phyloP scores from a whole-genome alignment of 2,329 filamentous ascomycete genomes.

The Penicillium sp. region DNA sequence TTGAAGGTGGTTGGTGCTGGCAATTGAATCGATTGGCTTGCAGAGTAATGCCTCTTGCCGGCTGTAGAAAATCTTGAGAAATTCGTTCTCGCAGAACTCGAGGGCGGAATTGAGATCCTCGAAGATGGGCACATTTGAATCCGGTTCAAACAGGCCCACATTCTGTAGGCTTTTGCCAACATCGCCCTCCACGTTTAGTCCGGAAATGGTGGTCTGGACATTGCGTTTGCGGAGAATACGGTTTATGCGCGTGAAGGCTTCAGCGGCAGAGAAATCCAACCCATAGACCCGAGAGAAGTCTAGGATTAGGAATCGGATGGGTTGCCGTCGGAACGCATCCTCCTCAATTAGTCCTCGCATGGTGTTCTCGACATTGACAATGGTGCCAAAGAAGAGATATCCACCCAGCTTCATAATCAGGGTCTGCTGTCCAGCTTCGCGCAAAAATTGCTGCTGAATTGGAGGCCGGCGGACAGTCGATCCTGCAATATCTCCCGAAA shows the following conservation, averaged over 20 bases:
- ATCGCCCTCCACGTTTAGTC: slow-evolving; percentile 67
- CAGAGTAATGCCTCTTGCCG: slow-evolving; percentile 52
- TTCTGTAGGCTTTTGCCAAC: slow-evolving; percentile 74
- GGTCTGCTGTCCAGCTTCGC: slow-evolving; percentile 79
- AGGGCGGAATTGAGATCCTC: slow-evolving; percentile 87
- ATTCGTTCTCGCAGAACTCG: slow-evolving; percentile 90
- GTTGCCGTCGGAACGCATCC: slow-evolving; percentile 66
- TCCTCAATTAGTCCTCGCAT: slow-evolving; percentile 79
- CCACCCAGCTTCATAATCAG: slow-evolving; percentile 86
- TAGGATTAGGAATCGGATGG: slow-evolving; percentile 83
- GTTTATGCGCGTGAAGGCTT: slow-evolving; percentile 90
- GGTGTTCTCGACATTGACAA: slow-evolving; percentile 87
- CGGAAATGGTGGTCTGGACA: slow-evolving; percentile 76
- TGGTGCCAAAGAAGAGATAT: slow-evolving; percentile 97
- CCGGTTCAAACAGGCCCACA: slow-evolving; percentile 72
- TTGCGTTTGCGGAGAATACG: slow-evolving; percentile 70
- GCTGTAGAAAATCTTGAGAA: slow-evolving; percentile 73
- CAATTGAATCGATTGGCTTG: slow-evolving; percentile 12
- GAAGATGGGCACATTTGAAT: slow-evolving; percentile 70
- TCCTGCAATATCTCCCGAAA: slow-evolving; percentile 78
- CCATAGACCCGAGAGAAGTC: slow-evolving; percentile 87
- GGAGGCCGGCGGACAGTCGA: slow-evolving; percentile 90
- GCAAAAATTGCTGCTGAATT: slow-evolving; percentile 79
- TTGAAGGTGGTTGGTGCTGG: slow-evolving; percentile 8
- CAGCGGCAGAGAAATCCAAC: slow-evolving; percentile 91